These are phyloP conservation scores for Aspergillus asperescens DNA, from an alignment of 495 filamentous ascomycete species.

Conservation along the genomic window DNA sequence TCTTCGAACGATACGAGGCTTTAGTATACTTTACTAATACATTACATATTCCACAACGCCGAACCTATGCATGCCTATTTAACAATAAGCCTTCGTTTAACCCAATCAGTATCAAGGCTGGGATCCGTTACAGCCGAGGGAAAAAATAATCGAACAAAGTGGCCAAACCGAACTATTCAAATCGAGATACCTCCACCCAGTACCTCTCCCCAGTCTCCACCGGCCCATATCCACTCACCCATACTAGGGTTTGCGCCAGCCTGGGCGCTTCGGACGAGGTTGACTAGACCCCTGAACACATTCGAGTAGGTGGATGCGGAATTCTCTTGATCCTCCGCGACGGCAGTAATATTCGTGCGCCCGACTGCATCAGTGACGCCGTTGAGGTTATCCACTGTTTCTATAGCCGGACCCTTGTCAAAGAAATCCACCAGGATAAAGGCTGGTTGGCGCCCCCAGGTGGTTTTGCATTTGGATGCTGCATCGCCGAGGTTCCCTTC, in stretches of 20 bases:
- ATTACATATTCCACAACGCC: conserved; percentile 11
- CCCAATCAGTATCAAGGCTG: conserved; percentile 6
- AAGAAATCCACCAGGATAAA: conserved; percentile 76
- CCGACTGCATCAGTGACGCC: conserved; percentile 48
- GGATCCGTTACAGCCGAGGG: not conserved
- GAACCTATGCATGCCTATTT: conserved; percentile 19
- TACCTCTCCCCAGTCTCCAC: conserved; percentile 41
- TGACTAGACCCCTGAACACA: conserved; percentile 38
- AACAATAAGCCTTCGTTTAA: conserved; percentile 11
- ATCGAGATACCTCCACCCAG: conserved; percentile 36
- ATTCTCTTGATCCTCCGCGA: conserved; percentile 21
- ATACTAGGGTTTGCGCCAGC: conserved; percentile 33
- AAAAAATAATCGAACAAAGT: conserved; percentile 6
- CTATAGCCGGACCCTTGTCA: conserved; percentile 56
- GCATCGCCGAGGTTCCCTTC: conserved; percentile 58
- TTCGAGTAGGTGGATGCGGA: conserved; percentile 31
- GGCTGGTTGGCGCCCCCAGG: conserved; percentile 54
- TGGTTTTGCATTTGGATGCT: conserved; percentile 46
- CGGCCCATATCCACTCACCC: conserved; percentile 47
- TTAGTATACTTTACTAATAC: not conserved
- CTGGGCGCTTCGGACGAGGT: conserved; percentile 34
- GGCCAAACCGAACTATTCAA: conserved; percentile 13
- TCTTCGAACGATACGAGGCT: not conserved
- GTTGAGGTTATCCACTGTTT: conserved; percentile 60
- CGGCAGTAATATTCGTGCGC: conserved; percentile 30